Conservation (phyloP, 2,329 filamentous ascomycete species). For the Aurifilum marmelostoma region DNA sequence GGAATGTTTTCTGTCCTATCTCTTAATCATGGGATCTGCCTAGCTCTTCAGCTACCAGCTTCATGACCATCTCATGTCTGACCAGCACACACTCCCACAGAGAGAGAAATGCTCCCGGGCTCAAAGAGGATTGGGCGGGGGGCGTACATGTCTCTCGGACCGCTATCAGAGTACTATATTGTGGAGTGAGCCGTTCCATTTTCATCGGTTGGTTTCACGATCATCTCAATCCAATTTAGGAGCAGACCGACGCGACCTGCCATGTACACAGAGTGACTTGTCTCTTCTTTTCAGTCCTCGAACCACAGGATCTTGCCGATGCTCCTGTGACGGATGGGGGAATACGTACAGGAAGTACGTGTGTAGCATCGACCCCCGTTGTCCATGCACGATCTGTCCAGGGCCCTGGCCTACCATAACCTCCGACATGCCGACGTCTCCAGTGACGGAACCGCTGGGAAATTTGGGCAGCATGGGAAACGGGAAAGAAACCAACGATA, state of each 20-base stretch:
- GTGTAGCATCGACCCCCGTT: not conserved
- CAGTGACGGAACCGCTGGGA: not conserved
- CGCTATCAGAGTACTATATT: not conserved
- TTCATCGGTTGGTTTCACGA: not conserved
- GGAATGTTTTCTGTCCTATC: not conserved
- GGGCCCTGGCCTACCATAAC: slow-evolving; percentile 14
- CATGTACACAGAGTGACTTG: slow-evolving; percentile 8
- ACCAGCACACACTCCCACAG: not conserved
- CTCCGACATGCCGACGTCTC: slow-evolving; percentile 25
- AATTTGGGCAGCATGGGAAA: not conserved
- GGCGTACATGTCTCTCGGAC: not conserved
- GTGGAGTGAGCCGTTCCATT: not conserved
- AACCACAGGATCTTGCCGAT: not conserved
- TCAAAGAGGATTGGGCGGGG: not conserved
- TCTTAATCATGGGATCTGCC: not conserved
- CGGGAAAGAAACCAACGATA: not conserved
- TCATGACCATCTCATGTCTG: not conserved
- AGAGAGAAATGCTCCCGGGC: not conserved
- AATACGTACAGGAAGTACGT: slow-evolving; percentile 15
- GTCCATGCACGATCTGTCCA: slow-evolving; percentile 9
- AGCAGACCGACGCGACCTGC: not conserved
- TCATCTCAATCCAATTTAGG: not conserved
- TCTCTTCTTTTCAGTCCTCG: not conserved
- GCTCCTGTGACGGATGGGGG: not conserved
- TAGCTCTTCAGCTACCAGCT: not conserved